Evolutionary conservation across 2,329 filamentous ascomycete species (phyloP).

Genomic region (Aspergillus sp.): DNA sequence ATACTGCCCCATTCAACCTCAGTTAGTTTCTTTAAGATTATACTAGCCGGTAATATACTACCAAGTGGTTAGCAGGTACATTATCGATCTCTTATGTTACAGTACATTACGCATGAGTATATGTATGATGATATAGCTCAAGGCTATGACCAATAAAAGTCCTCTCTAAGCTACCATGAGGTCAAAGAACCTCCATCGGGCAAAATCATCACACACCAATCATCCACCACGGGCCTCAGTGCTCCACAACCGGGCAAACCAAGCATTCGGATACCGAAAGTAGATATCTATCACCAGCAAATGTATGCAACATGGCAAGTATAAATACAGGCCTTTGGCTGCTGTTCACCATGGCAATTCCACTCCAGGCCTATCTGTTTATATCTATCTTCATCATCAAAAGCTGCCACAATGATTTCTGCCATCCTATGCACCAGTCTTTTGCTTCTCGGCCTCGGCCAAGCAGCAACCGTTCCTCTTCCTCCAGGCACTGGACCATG

Average conservation of each 20-base stretch:
- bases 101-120: not conserved
- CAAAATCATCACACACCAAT: not conserved
- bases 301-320: accelerated
- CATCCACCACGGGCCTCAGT: not conserved
- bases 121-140: not conserved
- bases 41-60: too few relatives aligned
- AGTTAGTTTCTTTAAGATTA: too few relatives aligned
- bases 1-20: too few relatives aligned
- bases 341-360: not conserved
- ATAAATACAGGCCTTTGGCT: not conserved
- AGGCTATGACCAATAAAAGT: not conserved
- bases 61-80: not conserved
- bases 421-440: too few relatives aligned
- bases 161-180: not conserved
- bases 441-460: not conserved
- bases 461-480: not conserved
- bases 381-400: not conserved
- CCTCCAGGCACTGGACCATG: slow-evolving; percentile 5
- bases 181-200: not conserved
- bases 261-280: not conserved
- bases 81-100: not conserved
- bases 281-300: not conserved
- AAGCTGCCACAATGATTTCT: not conserved
- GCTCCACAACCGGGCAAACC: not conserved
- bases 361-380: not conserved